phyloP scores from a whole-genome alignment of 208 protist genomes.

The Polymyxa betae region DNA sequence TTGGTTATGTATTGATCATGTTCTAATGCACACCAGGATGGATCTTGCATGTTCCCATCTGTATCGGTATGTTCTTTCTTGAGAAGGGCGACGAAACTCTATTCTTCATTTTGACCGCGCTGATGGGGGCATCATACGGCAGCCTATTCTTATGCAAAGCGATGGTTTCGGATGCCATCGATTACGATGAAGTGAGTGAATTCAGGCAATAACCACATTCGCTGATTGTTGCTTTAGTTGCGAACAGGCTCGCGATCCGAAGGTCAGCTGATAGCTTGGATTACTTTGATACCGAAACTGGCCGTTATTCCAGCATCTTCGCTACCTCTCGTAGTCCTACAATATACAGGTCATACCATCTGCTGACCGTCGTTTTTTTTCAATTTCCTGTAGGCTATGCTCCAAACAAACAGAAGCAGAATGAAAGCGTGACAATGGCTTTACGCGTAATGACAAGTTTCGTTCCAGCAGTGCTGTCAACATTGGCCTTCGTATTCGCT shows the following conservation, averaged over 20 bases:
- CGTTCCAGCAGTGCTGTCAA: neutral
- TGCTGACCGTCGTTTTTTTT: neutral
- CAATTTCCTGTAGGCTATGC: neutral
- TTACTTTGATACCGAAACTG: constrained; percentile 35
- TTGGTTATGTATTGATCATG: neutral
- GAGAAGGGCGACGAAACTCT: neutral
- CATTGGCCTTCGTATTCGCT: neutral
- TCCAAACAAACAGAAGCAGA: neutral
- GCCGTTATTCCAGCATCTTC: constrained; percentile 17
- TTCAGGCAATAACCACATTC: neutral
- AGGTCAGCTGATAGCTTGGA: constrained; percentile 35
- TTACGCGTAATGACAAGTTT: neutral
- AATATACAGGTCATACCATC: neutral
- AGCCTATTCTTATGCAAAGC: constrained; percentile 35
- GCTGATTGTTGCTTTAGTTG: neutral
- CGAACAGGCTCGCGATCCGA: constrained; percentile 32
- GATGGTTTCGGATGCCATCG: constrained; percentile 17
- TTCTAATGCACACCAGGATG: neutral
- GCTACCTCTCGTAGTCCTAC: neutral
- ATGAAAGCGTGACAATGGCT: neutral
- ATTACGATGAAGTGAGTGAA: neutral
- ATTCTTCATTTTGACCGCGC: neutral
- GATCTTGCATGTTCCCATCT: neutral
- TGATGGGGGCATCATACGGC: constrained; percentile 14
- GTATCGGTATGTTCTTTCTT: neutral